A percentile compares a stretch with the other conserved stretches of the same genome.
Conservation (phyloP, 2,329 filamentous ascomycete genomes). For the Sphaerostilbella broomeana region DNA sequence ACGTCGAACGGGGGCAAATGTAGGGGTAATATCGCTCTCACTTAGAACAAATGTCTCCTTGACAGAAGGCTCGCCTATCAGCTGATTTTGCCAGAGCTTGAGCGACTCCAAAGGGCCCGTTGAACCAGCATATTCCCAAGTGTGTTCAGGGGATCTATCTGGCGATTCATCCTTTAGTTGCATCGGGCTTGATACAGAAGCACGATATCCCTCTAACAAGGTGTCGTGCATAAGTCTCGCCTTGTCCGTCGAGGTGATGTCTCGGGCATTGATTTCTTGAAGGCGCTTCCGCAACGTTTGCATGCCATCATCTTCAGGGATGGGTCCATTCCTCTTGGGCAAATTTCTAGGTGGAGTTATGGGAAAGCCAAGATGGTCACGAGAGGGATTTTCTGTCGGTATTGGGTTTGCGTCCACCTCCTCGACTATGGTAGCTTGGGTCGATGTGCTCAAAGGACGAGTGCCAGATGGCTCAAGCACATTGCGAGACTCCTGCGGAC, state of each 20-base stretch:
- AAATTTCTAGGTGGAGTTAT: constrained; percentile 18
- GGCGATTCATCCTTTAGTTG: constrained; percentile 16
- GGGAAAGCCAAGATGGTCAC: constrained; percentile 29
- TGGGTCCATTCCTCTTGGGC: constrained; percentile 23
- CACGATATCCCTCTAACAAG: constrained; percentile 60
- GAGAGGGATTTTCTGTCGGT: constrained; percentile 20
- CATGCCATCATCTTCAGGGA: constrained; percentile 80
- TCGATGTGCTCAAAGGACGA: constrained; percentile 29
- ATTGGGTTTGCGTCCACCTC: constrained; percentile 18
- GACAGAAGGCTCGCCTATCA: constrained; percentile 30
- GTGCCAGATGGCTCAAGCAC: constrained; percentile 21
- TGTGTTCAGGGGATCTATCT: constrained; percentile 19
- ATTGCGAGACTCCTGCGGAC: constrained; percentile 12
- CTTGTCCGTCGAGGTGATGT: constrained; percentile 56
- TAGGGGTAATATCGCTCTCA: constrained; percentile 58
- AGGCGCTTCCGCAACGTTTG: constrained; percentile 59
- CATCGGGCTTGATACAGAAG: constrained; percentile 23
- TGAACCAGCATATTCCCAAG: constrained; percentile 35
- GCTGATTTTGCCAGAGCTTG: constrained; percentile 51
- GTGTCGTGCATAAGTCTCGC: constrained; percentile 64
- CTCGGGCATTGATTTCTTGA: constrained; percentile 57
- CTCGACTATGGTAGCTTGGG: constrained; percentile 29
- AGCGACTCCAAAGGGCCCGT: constrained; percentile 46
- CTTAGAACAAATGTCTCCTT: constrained; percentile 44
- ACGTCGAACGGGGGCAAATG: constrained; percentile 53